Evolutionary conservation across 306 rosid species (phyloP).

Genomic region (Quercus engelmannii): DNA sequence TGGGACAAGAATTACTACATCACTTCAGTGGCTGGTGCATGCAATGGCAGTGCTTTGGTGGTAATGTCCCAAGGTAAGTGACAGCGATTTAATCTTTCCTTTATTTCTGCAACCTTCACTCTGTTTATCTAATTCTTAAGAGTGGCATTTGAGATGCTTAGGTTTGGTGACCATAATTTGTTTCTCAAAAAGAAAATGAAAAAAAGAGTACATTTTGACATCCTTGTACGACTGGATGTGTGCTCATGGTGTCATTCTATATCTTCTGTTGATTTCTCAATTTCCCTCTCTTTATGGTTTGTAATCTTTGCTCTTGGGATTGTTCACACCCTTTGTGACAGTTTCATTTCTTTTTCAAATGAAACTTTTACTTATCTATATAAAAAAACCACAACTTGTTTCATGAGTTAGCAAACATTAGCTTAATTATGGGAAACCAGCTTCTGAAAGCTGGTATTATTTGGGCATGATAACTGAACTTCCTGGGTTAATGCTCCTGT

Average conservation of each 20-base stretch:
- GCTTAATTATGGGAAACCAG: not conserved
- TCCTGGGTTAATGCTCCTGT: not conserved
- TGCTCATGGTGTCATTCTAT: too few relatives aligned
- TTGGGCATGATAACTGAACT: not conserved
- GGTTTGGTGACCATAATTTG: not conserved
- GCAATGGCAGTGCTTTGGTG: constrained; percentile 39
- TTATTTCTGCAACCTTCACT: not conserved
- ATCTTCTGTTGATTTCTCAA: too few relatives aligned
- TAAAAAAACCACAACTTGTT: not conserved
- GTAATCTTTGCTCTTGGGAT: too few relatives aligned
- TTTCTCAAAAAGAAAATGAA: too few relatives aligned
- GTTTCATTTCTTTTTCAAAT: too few relatives aligned
- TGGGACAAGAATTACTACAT: constrained; percentile 49
- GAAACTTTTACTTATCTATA: too few relatives aligned
- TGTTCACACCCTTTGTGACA: too few relatives aligned
- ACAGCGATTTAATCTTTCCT: not conserved
- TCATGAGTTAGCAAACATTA: not conserved
- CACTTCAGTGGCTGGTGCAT: constrained; percentile 41
- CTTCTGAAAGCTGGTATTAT: not conserved
- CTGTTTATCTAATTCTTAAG: not conserved
- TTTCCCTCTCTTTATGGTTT: too few relatives aligned
- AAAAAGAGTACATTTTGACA: too few relatives aligned
- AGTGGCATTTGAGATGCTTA: not conserved
- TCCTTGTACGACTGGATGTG: too few relatives aligned
- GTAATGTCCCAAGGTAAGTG: constrained; percentile 44